Evolutionary conservation across 2,329 filamentous ascomycete species (phyloP), one percentile per base, ranked within the genome.

Genomic region (Botrytis elliptica): DNA sequence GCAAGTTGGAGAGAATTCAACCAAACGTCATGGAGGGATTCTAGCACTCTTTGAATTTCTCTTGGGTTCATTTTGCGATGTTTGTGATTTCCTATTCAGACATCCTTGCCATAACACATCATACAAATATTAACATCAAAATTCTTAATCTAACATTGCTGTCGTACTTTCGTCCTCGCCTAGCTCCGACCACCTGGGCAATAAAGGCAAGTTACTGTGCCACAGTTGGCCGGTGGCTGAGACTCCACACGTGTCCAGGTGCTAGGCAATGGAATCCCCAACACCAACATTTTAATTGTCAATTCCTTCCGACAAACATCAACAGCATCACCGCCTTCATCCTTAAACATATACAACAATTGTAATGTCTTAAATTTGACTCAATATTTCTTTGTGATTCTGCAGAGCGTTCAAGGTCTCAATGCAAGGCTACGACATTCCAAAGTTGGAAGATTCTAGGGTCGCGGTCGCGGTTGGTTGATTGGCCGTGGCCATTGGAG

Each of bases 1-100:
- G 70, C 12, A 84, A 84, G 40, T 71, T 86, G 73, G 84, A 87
- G 75, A 75, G 69, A 2, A 83, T 86, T 60, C 73, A 82, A 71
- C 84, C 84, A 3, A 84, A 83, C 5, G 18, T 75, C 10, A 49
- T 33, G 22, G 9, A 22, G 5, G 40, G 40, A 46, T 65, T 33
- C 16, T 33, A 64, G 18, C 18, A 4, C 46, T 20, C 22, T 22
- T 46, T 1, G 3, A 7, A 33, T 22, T 65, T 16, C n/a, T 14
- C 10, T 16, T n/a, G 0, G 33, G 18, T 14, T 42, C 1, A 36
- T 7, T 36, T 29, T 64, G 62, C 38, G 14, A 44, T 44, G 12
- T 16, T 20, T 10, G 20, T 33, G 8, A 40, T 10, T 14, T 10
- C 1, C 38, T 44, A 29, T 18, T 7, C 1, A 8, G 6, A 10